Evolutionary conservation across 805 yeast species (phyloP).

Genomic region (Brettanomyces nanus): DNA sequence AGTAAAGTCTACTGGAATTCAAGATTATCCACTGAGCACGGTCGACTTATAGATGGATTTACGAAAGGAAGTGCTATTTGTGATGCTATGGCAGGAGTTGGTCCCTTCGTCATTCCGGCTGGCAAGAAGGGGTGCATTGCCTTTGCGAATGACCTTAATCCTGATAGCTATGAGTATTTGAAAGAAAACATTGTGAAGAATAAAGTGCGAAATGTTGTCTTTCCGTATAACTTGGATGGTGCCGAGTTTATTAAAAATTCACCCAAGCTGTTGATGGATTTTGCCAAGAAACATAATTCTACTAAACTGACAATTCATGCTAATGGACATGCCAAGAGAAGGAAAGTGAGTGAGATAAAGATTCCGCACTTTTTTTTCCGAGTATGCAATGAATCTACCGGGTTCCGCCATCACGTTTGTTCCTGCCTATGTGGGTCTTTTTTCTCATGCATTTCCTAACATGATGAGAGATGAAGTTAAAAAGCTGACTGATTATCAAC

Average conservation of each 20-base stretch:
- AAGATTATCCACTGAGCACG: constrained; percentile 89
- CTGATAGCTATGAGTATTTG: constrained; percentile 71
- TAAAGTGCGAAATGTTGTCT: constrained; percentile 51
- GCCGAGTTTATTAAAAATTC: constrained; percentile 66
- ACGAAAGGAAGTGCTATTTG: constrained; percentile 72
- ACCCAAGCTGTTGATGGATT: constrained; percentile 41
- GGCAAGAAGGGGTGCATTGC: constrained; percentile 76
- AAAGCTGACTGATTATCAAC: constrained; percentile 36
- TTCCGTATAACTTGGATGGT: constrained; percentile 71
- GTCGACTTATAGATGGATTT: constrained; percentile 51
- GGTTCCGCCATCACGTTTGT: constrained; percentile 83
- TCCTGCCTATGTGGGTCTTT: constrained; percentile 70
- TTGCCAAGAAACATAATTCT: constrained; percentile 28
- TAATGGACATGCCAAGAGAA: constrained; percentile 17
- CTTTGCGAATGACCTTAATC: constrained; percentile 90
- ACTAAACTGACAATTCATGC: constrained; percentile 32
- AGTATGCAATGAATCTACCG: constrained; percentile 93
- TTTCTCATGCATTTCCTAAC: constrained; percentile 31
- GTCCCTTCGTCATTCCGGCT: constrained; percentile 96
- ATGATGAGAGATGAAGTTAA: constrained; percentile 28
- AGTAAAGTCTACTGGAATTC: constrained; percentile 97
- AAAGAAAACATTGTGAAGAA: constrained; percentile 55
- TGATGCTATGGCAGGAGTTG: constrained; percentile 98
- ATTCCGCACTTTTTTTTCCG: constrained; percentile 53
- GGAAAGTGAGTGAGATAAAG: constrained; percentile 18